Base-by-base conservation (phyloP, 2,329 filamentous ascomycete genomes). In the Aspergillus niger region DNA sequence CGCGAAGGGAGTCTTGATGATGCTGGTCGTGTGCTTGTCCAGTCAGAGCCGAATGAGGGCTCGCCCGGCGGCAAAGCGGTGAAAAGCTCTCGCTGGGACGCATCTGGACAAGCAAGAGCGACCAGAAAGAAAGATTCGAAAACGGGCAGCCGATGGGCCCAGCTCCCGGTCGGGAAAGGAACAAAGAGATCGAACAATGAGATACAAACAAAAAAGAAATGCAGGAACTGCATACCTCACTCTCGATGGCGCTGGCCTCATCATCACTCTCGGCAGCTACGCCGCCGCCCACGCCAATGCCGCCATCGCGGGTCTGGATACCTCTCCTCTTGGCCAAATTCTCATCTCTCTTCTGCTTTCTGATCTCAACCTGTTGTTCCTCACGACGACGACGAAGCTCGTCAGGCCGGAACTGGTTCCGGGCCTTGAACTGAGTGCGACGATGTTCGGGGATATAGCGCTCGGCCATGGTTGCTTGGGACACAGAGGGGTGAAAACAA, bases 371-470 rank as follows among this genome's bases (percentile, higher is more conserved):
- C 83, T 98, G 95, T 81, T 97, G 93, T 82, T 99, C 95, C 80
- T 99, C 95, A 77, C 95, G 95, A 77, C 95, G 95, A 75, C 95
- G 93, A 77, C 95, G 92, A 69, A 99, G 89, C 84, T 99, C 95
- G 79, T 99, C 95, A 72, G 94, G 94, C 88, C 97, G 97, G 86
- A 99, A 98, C 74, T 92, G 92, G 81, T 91, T 94, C 87, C 97
- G 97, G 58, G 95, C 95, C 90, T 99, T 99, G 89, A 97, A 99
- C 83, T 97, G 93, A 69, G 92, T 97, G 77, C 95, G 93, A 80
- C 95, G 92, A 85, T 99, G 95, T 84, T 99, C 95, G 79, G 95
- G 95, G 76, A 99, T 99, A 84, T 97, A 99, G 75, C 95, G 91
- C 80, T 99, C 95, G 80, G 95, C 91, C 95, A 99, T 99, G 82